Conservation (phyloP, 2,329 filamentous ascomycete genomes). For the Colletotrichum limetticola region DNA sequence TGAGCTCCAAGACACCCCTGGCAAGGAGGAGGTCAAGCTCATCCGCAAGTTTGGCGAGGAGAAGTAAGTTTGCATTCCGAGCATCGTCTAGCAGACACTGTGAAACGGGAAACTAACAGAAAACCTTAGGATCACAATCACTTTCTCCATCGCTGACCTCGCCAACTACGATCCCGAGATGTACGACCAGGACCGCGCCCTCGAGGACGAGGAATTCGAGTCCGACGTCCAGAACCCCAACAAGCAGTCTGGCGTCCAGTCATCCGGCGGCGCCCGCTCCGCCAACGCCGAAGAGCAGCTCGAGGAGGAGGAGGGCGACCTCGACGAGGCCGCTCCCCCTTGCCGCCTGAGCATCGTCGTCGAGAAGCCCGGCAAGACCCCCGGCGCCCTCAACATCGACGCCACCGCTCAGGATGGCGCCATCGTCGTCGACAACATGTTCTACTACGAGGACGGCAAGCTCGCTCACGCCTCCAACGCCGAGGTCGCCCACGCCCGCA, state of each 20-base stretch:
- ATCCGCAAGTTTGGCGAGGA: slow-evolving; percentile 87
- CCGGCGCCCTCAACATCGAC: slow-evolving; percentile 86
- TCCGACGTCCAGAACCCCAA: slow-evolving; percentile 62
- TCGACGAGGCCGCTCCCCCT: slow-evolving; percentile 72
- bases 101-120: background rate
- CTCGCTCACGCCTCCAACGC: slow-evolving; percentile 80
- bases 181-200: slow-evolving; percentile 64
- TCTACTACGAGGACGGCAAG: slow-evolving; percentile 83
- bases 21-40: slow-evolving; percentile 88
- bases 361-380: slow-evolving; percentile 79
- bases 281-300: slow-evolving; percentile 63
- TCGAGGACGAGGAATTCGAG: slow-evolving; percentile 62
- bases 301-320: slow-evolving; percentile 60
- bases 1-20: slow-evolving; percentile 82
- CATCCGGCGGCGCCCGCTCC: slow-evolving; percentile 59
- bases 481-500: slow-evolving; percentile 80
- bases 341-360: slow-evolving; percentile 87
- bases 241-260: slow-evolving; percentile 65
- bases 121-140: slow-evolving; percentile 74
- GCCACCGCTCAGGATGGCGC: slow-evolving; percentile 86
- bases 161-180: slow-evolving; percentile 72
- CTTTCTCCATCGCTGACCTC: slow-evolving; percentile 87
- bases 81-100: background rate
- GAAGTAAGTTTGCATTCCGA: slow-evolving; percentile 67
- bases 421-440: slow-evolving; percentile 90